These are phyloP conservation scores for Dryas drummondii DNA, from an alignment of 306 rosid species.

Conservation along the genomic window DNA sequence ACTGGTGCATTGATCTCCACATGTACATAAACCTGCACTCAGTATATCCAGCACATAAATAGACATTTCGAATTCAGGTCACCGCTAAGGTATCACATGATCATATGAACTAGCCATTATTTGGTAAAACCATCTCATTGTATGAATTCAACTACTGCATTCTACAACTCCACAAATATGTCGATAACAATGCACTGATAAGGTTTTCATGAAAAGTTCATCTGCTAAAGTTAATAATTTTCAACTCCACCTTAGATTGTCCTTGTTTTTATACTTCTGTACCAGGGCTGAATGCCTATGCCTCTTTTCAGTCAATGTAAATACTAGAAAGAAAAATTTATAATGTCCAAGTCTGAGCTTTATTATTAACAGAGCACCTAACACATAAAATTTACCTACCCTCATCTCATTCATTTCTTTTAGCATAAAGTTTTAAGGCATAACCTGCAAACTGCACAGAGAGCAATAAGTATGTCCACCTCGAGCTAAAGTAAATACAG, in stretches of 20 bases:
- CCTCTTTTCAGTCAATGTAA: neutral
- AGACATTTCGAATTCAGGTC: slow-evolving; percentile 3
- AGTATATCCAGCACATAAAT: slow-evolving; percentile 26
- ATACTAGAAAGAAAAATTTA: neutral
- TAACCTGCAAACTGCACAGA: neutral
- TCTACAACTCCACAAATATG: neutral
- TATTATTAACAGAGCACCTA: neutral
- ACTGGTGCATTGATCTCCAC: slow-evolving; percentile 94
- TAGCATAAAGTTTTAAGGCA: neutral
- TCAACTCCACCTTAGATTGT: neutral
- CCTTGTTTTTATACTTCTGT: neutral
- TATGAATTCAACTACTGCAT: slow-evolving; percentile 1
- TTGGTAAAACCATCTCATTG: neutral
- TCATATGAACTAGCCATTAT: neutral
- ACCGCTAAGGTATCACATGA: neutral
- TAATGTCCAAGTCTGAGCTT: neutral
- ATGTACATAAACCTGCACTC: slow-evolving; percentile 87
- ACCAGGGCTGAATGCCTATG: no score
- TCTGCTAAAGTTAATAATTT: neutral
- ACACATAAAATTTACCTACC: slow-evolving; percentile 9
- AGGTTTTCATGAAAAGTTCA: neutral
- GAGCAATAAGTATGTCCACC: slow-evolving; percentile 6
- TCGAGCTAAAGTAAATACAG: slow-evolving; percentile 1
- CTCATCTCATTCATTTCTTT: slow-evolving; percentile 4
- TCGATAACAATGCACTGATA: neutral